phyloP scores from a whole-genome alignment of 2,329 filamentous ascomycete genomes.

The Incumbomyces lentus region DNA sequence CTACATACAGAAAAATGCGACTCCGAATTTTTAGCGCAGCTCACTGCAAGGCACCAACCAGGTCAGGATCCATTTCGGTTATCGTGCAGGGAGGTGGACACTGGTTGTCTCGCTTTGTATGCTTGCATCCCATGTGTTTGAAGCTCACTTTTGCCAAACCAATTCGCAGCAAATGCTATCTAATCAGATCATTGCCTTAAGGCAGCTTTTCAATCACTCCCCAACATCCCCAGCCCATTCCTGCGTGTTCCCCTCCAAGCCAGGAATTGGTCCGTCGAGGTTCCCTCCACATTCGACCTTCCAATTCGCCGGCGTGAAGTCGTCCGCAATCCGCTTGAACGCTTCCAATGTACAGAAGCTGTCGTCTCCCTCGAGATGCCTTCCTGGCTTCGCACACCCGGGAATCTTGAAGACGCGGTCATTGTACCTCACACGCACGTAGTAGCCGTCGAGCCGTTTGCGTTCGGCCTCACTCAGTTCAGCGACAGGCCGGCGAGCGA shows the following conservation, averaged over 20 bases:
- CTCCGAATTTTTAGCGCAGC: too few relatives aligned
- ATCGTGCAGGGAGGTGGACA: too few relatives aligned
- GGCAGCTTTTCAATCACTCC: constrained; percentile 9
- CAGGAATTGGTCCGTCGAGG: constrained; percentile 31
- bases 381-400: constrained; percentile 64
- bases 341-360: constrained; percentile 84
- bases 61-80: too few relatives aligned
- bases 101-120: too few relatives aligned
- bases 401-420: constrained; percentile 72
- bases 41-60: too few relatives aligned
- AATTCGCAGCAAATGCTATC: too few relatives aligned
- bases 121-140: too few relatives aligned
- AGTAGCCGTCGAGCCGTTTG: constrained; percentile 60
- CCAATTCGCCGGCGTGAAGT: constrained; percentile 78
- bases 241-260: constrained; percentile 9
- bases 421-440: constrained; percentile 84
- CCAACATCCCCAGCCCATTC: constrained; percentile 17
- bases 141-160: too few relatives aligned
- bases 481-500: constrained; percentile 50
- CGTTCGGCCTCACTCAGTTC: constrained; percentile 50
- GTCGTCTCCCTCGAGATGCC: constrained; percentile 77
- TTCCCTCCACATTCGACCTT: constrained; percentile 50
- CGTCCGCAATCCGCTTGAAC: constrained; percentile 87
- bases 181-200: too few relatives aligned
- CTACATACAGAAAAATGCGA: too few relatives aligned